phyloP scores from a whole-genome alignment of 2,329 filamentous ascomycete genomes.

The Pseudogymnoascus sp. region DNA sequence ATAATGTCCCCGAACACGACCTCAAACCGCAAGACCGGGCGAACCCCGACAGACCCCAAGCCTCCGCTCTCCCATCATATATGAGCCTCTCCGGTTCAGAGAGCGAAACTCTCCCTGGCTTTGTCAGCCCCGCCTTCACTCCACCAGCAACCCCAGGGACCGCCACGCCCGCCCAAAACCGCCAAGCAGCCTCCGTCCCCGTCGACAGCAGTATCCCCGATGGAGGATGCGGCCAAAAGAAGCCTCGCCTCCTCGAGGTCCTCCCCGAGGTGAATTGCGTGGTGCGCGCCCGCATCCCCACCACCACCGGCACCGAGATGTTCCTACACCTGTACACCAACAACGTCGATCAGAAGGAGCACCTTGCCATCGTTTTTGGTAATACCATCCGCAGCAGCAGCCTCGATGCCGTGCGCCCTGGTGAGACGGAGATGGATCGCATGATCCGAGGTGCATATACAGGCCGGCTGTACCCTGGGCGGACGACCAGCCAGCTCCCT shows the following conservation, averaged over 20 bases:
- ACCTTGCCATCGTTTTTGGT: slow-evolving; percentile 94
- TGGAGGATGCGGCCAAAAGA: slow-evolving; percentile 54
- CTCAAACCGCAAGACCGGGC: slow-evolving; percentile 19
- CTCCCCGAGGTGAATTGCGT: slow-evolving; percentile 87
- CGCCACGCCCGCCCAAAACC: slow-evolving; percentile 40
- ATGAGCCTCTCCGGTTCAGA: slow-evolving; percentile 12
- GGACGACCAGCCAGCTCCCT: slow-evolving; percentile 46
- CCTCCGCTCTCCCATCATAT: slow-evolving; percentile 12
- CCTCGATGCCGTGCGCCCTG: slow-evolving; percentile 62
- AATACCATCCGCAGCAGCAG: slow-evolving; percentile 68
- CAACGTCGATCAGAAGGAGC: slow-evolving; percentile 88
- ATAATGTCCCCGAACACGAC: slow-evolving; percentile 29
- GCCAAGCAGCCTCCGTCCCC: slow-evolving; percentile 32
- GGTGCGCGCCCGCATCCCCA: slow-evolving; percentile 90
- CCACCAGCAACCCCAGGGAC: slow-evolving; percentile 59
- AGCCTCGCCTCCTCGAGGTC: slow-evolving; percentile 63
- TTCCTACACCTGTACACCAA: slow-evolving; percentile 94
- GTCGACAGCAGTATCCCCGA: slow-evolving; percentile 49
- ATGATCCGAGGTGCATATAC: slow-evolving; percentile 94
- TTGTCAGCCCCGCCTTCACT: slow-evolving; percentile 81
- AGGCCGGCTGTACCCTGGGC: slow-evolving; percentile 76
- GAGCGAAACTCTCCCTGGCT: slow-evolving; percentile 29
- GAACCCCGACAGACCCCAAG: neutral
- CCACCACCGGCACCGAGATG: slow-evolving; percentile 87
- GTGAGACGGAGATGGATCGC: slow-evolving; percentile 79